Base-by-base conservation (phyloP, 441 rosid genomes). In the Pelargonium citronellum region DNA sequence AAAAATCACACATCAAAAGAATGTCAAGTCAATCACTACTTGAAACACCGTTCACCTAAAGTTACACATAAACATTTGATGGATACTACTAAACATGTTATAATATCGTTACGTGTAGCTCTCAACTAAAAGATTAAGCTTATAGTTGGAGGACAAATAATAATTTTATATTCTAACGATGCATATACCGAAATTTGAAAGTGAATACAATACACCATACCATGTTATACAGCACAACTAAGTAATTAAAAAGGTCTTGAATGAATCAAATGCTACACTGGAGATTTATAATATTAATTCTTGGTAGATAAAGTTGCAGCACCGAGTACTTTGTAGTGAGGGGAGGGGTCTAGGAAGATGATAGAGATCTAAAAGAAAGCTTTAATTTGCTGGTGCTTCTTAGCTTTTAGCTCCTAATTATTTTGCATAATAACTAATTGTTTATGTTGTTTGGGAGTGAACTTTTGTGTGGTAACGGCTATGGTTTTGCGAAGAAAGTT, bases 381-480 rank as follows among this genome's bases (percentile, higher is more conserved):
- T 7, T n/a, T n/a, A n/a, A n/a, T 53, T 53, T 53, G 60, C 9
- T 53, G 60, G 60, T 15, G 60, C 0, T 51, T 1, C 1, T 2
- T 11, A 51, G 58, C 58, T 51, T 51, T 51, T n/a, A 9, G 16
- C 7, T 51, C n/a, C 0, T 51, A 49, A 67, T 55, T 9, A 10
- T 17, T 15, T 27, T 44, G 55, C 8, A n/a, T n/a, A n/a, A 10
- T 46, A 66, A 67, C 13, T 3, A 12, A 15, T 47, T 47, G n/a
- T 9, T 51, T 51, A 15, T 24, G 27, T 24, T 0, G 27, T 24
- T 24, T 24, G 27, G 69, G 30, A 12, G n/a, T 46, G 65, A 30
- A 13, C n/a, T 65, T 63, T 44, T 51, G 58, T 69, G 65, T 7
- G 63, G 71, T 74, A 57, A 69, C 51, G 75, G 74, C 47, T 43